Conservation (phyloP, 2,329 filamentous ascomycete species). For the Paraphoma sp. region DNA sequence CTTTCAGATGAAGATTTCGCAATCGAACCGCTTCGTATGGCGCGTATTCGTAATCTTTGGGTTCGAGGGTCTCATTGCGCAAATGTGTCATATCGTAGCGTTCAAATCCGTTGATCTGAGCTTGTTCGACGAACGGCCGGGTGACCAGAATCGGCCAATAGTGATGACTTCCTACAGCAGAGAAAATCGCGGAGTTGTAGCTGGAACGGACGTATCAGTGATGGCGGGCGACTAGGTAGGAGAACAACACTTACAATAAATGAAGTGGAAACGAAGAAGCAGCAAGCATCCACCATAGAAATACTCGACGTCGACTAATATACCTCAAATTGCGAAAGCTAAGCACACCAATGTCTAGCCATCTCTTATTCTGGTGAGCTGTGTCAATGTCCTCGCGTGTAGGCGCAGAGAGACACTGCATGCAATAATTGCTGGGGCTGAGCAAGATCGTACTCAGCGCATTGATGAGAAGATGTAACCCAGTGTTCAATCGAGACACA, state of each 20-base stretch:
- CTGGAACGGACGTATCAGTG: background rate
- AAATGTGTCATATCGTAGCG: too few relatives aligned
- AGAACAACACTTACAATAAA: conserved; percentile 9
- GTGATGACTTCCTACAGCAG: background rate
- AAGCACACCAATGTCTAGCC: conserved; percentile 22
- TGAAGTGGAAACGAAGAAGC: conserved; percentile 20
- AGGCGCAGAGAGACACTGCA: conserved; percentile 60
- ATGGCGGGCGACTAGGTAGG: too few relatives aligned
- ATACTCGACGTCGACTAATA: conserved; percentile 7
- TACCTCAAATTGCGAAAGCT: conserved; percentile 19
- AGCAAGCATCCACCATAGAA: conserved; percentile 15
- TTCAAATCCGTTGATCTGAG: too few relatives aligned
- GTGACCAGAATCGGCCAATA: background rate
- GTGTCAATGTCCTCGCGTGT: conserved; percentile 56
- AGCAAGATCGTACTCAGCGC: conserved; percentile 53
- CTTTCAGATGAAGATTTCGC: background rate
- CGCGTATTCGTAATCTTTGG: too few relatives aligned
- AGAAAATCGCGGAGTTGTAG: background rate
- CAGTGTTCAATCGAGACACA: background rate
- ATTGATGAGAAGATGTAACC: conserved; percentile 58
- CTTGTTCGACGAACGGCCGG: background rate
- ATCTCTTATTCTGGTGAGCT: conserved; percentile 47
- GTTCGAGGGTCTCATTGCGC: too few relatives aligned
- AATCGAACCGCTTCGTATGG: background rate
- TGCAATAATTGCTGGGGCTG: conserved; percentile 57